Evolutionary conservation across 2,329 filamentous ascomycete species (phyloP), one percentile per base, ranked within the genome.

Genomic region (Ophioceras dolichostomum): DNA sequence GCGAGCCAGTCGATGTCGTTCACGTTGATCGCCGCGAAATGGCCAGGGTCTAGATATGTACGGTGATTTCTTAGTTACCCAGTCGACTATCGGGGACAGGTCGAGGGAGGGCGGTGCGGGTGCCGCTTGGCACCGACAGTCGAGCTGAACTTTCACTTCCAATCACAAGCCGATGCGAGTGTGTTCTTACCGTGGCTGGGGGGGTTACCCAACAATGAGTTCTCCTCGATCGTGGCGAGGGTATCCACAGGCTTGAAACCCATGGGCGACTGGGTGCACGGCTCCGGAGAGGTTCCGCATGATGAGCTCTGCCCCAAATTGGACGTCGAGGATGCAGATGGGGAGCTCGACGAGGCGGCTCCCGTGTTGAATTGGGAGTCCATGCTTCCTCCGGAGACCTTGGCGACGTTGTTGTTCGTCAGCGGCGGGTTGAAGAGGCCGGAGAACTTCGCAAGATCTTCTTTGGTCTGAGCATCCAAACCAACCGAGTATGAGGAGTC

Each of bases 221-320:
- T 79, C 50, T 79, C 75, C 38, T 74, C 76, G 50, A 82, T 83
- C 1, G 75, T 79, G 2, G 71, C 70, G 47, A 79, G 49, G 0
- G 70, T 72, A 43, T 80, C 76, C 29, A 73, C 53, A 14, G 78
- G 68, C 54, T 82, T 81, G 47, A 68, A 73, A n/a, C 64, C 67
- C 50, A 68, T 63, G 4, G 79, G 83, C 13, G 82, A 88, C 48
- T 83, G 79, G 22, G 76, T 79, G 34, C 68, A 76, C 1, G 83
- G 79, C 54, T 88, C 83, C 1, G 83, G 83, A 2, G 83, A 88
- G 0, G 83, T 88, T 19, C 79, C 81, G 50, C 81, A 86, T 18
- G 76, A 80, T 6, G 76, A 80, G 47, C 64, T 77, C 1, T 74
- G 59, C 1, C 73, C 73, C 16, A 58, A 62, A 39, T 73, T 71